Evolutionary conservation across 805 yeast species (phyloP), one percentile per base, ranked within the genome.

Genomic region (Starmerella tilneyi): DNA sequence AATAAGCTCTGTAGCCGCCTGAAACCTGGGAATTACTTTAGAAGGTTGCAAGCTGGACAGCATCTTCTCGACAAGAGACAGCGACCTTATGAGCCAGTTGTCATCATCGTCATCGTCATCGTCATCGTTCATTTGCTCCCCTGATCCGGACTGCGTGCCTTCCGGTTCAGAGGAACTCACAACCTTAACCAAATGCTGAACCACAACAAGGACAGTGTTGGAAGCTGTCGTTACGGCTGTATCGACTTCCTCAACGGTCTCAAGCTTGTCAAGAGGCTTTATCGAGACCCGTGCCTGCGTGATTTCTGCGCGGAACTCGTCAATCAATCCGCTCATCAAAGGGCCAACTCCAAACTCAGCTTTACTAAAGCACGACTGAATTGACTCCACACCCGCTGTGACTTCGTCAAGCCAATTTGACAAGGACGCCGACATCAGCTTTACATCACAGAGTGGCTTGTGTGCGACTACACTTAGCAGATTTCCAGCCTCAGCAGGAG

Each of bases 21-120:
- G 15, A 9, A 54, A 21, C 9, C 28, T 26, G 11, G 52, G 48
- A 3, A 58, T 36, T 27, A 80, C 65, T 11, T 64, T 56, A 0
- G 55, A 55, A 28, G 64, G 57, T 41, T 71, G 71, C n/a, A 74
- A 58, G 1, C 68, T 48, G 43, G 72, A 75, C 5, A 73, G 55
- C 39, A 71, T 63, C 15, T 60, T 62, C 17, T 62, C 57, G 3
- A 75, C 53, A 33, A 70, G 66, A 34, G 65, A 70, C 46, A 79
- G 79, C 1, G 77, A 52, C 1, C 56, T 45, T 4, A 67, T 60
- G 26, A 84, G 68, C 94, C 95, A 88, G n/a, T 69, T 67, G 47
- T 82, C 88, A 21, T 72, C 77, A 2, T 71, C 79, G 17, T 66
- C 73, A 1, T 61, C 19, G 9, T 23, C 44, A 17, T 13, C 31